A percentile compares a stretch with the other conserved stretches of the same genome.
Conservation (phyloP, 78 protist genomes). For the Isochrysis galbana region DNA sequence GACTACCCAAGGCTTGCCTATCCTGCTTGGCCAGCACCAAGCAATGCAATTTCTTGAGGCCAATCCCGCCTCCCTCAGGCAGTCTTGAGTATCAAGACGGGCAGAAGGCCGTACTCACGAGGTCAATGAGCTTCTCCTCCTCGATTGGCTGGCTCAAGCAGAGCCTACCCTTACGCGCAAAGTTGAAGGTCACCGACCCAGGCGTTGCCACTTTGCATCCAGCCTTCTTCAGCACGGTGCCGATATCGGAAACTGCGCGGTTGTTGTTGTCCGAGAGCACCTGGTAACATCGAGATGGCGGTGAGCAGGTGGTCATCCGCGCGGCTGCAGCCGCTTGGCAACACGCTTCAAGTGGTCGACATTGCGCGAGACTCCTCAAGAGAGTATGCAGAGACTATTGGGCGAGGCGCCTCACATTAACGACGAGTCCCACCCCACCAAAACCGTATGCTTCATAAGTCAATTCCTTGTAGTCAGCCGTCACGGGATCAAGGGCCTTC, state of each 20-base stretch:
- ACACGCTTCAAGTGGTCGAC: too few relatives aligned
- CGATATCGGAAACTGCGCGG: background rate
- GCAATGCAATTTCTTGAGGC: too few relatives aligned
- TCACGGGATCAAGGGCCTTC: background rate
- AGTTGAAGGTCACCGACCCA: background rate
- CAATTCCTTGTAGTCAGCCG: background rate
- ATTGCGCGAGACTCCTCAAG: too few relatives aligned
- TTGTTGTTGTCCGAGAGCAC: slow-evolving; percentile 13
- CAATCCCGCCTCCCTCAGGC: too few relatives aligned
- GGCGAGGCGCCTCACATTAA: background rate
- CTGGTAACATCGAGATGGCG: too few relatives aligned
- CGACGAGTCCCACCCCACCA: background rate
- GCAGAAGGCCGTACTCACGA: too few relatives aligned
- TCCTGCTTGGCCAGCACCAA: too few relatives aligned
- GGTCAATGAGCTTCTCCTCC: background rate
- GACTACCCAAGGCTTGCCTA: too few relatives aligned
- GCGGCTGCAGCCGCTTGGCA: too few relatives aligned
- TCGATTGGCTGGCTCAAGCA: background rate
- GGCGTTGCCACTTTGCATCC: background rate
- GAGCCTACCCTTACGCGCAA: background rate
- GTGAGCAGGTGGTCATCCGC: too few relatives aligned
- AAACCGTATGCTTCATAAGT: slow-evolving; percentile 1
- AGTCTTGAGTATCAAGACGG: too few relatives aligned
- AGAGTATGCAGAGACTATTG: too few relatives aligned
- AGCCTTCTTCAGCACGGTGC: background rate